Evolutionary conservation across 441 rosid genomes (phyloP), one percentile per base, ranked within the genome.

Genomic region (Manihot esculenta): DNA sequence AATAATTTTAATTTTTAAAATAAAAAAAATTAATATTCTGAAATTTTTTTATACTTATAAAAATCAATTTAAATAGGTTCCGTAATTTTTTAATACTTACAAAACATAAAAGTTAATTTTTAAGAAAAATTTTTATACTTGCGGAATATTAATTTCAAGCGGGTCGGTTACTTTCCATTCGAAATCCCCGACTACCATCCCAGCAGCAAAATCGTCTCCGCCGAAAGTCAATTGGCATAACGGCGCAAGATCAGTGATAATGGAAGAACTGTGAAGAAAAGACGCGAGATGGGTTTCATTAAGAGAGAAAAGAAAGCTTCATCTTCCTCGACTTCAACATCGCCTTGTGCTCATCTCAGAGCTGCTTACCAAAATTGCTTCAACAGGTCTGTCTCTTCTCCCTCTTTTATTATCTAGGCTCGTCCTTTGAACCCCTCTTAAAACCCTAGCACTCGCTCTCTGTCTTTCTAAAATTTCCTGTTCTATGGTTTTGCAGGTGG

Each of bases 311-410:
- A 77, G 74, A 83, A 61, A 44, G 51, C 57, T 65, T 80, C 84
- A 10, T 67, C 85, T 57, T 81, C 87, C 15, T 84, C 82, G 18
- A 79, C 88, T 26, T 84, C 96, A 64, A 87, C 96, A 9, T 88
- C 94, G 1, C 88, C 88, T 18, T 90, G 97, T 70, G 93, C 95
- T 17, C 76, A 84, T 73, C 86, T 90, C 69, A 85, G 90, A 77
- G 75, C 82, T 9, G 93, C 94, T 79, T 92, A 88, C 73, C 80
- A 90, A 80, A 84, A 78, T 72, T 92, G 98, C 85, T 94, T 94
- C 82, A 87, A 94, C 84, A 84, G 84, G 98, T 91, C 42, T 42
- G 27, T 49, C 50, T 35, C 24, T 21, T 27, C 9, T 3, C 24
- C 44, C 35, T 50, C 17, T 57, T 0, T 0, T 0, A 35, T 35